Percentiles rank a stretch among this genome's conserved stretches.
phyloP scores from a whole-genome alignment of 768 basidiomycete species.

The Leccinum obscurum region DNA sequence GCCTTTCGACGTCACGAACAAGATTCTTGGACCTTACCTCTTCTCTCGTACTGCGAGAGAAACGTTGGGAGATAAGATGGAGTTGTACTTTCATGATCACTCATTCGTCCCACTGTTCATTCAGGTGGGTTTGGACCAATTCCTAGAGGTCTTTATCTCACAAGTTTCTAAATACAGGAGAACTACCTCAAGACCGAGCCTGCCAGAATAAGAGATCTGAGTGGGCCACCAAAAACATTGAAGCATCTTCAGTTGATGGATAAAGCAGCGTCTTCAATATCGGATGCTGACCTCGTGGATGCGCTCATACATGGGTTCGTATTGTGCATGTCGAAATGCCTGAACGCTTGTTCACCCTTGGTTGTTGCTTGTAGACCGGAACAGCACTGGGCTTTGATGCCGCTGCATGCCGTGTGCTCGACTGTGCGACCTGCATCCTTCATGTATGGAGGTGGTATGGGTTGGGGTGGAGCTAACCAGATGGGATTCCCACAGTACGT shows the following conservation, averaged over 20 bases:
- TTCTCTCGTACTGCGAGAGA: constrained; percentile 82
- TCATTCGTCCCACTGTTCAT: constrained; percentile 94
- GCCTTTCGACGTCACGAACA: constrained; percentile 90
- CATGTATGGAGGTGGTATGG: constrained; percentile 70
- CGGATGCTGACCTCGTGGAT: constrained; percentile 94
- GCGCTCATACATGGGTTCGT: constrained; percentile 86
- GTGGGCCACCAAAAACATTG: constrained; percentile 63
- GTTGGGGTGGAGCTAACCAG: constrained; percentile 64
- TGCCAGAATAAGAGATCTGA: constrained; percentile 51
- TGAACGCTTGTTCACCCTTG: background rate
- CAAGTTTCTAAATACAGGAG: constrained; percentile 56
- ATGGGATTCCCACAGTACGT: constrained; percentile 85
- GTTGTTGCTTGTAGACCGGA: constrained; percentile 58
- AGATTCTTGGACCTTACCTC: constrained; percentile 87
- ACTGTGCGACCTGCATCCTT: constrained; percentile 85
- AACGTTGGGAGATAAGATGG: constrained; percentile 89
- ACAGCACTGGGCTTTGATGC: constrained; percentile 96
- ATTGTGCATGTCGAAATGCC: background rate
- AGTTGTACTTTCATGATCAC: constrained; percentile 95
- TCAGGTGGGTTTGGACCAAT: constrained; percentile 52
- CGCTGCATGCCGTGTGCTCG: constrained; percentile 88
- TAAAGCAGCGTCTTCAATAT: constrained; percentile 87
- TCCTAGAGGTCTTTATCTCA: background rate
- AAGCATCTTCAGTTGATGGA: constrained; percentile 83
- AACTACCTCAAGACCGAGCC: constrained; percentile 92